These are phyloP conservation scores for Pezicula radicicola DNA, from an alignment of 2,329 filamentous ascomycete species.

Conservation along the genomic window DNA sequence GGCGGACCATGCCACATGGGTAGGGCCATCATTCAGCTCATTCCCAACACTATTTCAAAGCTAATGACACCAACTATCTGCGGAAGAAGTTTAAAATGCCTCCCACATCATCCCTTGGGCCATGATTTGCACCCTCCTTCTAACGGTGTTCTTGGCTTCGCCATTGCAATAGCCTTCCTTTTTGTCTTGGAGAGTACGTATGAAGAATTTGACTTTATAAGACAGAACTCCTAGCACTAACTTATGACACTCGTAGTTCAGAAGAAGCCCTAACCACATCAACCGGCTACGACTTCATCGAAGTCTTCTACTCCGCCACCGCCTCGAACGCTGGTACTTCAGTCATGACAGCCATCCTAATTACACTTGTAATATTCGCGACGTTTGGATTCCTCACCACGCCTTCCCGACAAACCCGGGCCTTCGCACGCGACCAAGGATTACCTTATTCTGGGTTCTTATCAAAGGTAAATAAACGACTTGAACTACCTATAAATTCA, in stretches of 20 bases:
- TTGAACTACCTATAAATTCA: slow-evolving; percentile 16
- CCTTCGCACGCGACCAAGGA: slow-evolving; percentile 39
- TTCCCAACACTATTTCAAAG: slow-evolving; percentile 34
- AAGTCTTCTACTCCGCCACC: slow-evolving; percentile 47
- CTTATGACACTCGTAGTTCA: neutral
- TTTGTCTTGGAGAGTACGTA: slow-evolving; percentile 27
- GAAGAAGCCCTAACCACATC: slow-evolving; percentile 43
- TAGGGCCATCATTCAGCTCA: slow-evolving; percentile 23
- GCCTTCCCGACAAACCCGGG: slow-evolving; percentile 37
- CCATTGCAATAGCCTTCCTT: slow-evolving; percentile 56
- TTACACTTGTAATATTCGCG: slow-evolving; percentile 32
- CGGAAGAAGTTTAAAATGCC: slow-evolving; percentile 45
- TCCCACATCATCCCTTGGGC: slow-evolving; percentile 46
- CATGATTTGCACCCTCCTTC: slow-evolving; percentile 43
- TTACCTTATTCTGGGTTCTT: neutral
- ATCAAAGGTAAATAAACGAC: slow-evolving; percentile 14
- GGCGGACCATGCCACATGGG: slow-evolving; percentile 15
- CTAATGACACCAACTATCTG: slow-evolving; percentile 14
- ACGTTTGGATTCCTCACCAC: slow-evolving; percentile 34
- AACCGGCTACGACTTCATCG: slow-evolving; percentile 53
- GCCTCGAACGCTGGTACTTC: slow-evolving; percentile 34
- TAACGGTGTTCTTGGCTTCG: slow-evolving; percentile 50
- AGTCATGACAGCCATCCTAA: slow-evolving; percentile 17
- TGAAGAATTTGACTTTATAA: too few species aligned
- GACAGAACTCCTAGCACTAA: too few species aligned